phyloP scores from a whole-genome alignment of 768 basidiomycete species.

The Artomyces pyxidatus region DNA sequence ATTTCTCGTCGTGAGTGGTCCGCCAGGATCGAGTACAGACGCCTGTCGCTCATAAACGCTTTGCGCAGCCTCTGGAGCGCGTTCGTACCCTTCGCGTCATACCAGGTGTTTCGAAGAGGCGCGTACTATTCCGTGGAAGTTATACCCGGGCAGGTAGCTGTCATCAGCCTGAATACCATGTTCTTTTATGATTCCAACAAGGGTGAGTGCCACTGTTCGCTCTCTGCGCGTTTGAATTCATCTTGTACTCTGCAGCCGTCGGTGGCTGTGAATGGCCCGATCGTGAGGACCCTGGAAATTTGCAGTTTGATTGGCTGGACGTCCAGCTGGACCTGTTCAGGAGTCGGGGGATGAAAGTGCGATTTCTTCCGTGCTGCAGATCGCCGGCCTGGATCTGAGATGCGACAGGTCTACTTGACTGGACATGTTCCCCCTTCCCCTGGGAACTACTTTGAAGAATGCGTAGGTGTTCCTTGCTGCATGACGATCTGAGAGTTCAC shows the following conservation, averaged over 20 bases:
- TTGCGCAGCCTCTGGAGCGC: constrained; percentile 62
- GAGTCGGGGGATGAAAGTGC: constrained; percentile 64
- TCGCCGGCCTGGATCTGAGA: too few species aligned
- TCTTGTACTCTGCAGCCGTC: constrained; percentile 46
- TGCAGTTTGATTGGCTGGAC: constrained; percentile 86
- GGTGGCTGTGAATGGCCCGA: constrained; percentile 61
- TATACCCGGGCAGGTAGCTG: constrained; percentile 65
- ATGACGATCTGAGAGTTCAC: constrained; percentile 7
- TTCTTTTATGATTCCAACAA: constrained; percentile 90
- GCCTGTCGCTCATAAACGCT: background rate
- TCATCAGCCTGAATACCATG: constrained; percentile 82
- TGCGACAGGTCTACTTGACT: constrained; percentile 41
- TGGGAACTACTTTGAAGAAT: constrained; percentile 78
- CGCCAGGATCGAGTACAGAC: background rate
- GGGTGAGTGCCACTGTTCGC: constrained; percentile 33
- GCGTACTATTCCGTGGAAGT: constrained; percentile 80
- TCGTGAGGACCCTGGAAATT: constrained; percentile 75
- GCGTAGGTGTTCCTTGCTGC: constrained; percentile 42
- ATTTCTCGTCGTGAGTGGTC: constrained; percentile 55
- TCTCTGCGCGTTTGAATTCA: background rate
- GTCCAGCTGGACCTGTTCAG: constrained; percentile 69
- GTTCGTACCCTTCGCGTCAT: constrained; percentile 73
- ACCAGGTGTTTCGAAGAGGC: constrained; percentile 81
- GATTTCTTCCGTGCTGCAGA: constrained; percentile 12
- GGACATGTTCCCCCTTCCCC: constrained; percentile 85